phyloP scores from a whole-genome alignment of 139 green algal species.

The Micromonas commoda region DNA sequence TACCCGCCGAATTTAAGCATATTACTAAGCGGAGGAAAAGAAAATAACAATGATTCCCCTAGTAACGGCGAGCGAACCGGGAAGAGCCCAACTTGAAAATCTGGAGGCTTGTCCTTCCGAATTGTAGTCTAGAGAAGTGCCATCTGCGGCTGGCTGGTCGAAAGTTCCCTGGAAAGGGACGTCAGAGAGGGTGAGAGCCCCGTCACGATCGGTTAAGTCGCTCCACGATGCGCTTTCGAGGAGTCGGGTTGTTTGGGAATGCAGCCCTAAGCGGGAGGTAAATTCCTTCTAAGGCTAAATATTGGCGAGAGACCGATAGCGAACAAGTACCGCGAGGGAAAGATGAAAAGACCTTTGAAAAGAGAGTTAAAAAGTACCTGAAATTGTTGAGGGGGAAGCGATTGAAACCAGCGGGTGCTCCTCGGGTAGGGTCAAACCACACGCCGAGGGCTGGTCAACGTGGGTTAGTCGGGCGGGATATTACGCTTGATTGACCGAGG shows the following conservation, averaged over 20 bases:
- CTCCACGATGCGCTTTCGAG: conserved; percentile 66
- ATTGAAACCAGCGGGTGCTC: conserved; percentile 62
- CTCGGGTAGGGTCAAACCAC: conserved; percentile 23
- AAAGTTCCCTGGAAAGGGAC: conserved; percentile 69
- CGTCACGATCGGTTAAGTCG: conserved; percentile 52
- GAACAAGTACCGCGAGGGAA: conserved; percentile 95
- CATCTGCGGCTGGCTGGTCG: conserved; percentile 51
- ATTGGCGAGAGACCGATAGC: conserved; percentile 86
- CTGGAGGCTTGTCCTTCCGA: conserved; percentile 58
- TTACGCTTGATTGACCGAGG: conserved; percentile 60
- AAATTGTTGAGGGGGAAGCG: conserved; percentile 91
- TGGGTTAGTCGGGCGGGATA: conserved; percentile 64
- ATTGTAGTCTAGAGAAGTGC: conserved; percentile 82
- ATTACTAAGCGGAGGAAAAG: conserved; percentile 93
- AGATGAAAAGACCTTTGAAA: conserved; percentile 96
- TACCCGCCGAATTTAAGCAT: conserved; percentile 92
- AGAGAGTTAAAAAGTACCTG: conserved; percentile 93
- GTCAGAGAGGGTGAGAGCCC: conserved; percentile 81
- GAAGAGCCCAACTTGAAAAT: conserved; percentile 82
- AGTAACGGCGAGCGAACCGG: conserved; percentile 85
- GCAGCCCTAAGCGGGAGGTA: conserved; percentile 84
- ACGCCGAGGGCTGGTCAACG: conserved; percentile 67
- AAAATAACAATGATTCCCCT: conserved; percentile 90
- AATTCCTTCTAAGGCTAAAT: conserved; percentile 92
- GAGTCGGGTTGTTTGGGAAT: conserved; percentile 90